A percentile compares a stretch with the other conserved stretches of the same genome.
Evolutionary conservation across 495 filamentous ascomycete species (phyloP).

Genomic region (Amphirosellinia nigrospora): DNA sequence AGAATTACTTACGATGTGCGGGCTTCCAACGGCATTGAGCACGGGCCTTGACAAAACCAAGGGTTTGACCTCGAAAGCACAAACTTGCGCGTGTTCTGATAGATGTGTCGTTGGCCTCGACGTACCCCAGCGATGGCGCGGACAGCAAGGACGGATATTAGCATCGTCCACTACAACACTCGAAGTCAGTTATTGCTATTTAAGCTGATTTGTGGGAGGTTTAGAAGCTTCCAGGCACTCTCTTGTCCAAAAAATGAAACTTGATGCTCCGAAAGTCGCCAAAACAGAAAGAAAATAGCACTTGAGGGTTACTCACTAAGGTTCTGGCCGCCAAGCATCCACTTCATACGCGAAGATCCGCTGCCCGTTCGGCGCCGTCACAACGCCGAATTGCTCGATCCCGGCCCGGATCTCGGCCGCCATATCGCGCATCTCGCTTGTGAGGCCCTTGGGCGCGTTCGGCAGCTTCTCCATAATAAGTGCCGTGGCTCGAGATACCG

Average conservation of each 20-base stretch:
- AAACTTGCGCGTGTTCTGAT: constrained; percentile 58
- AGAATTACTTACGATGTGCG: constrained; percentile 45
- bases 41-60: constrained; percentile 62
- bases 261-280: too few species aligned
- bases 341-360: constrained; percentile 66
- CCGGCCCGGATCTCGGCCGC: constrained; percentile 57
- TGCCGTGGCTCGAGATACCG: constrained; percentile 60
- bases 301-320: too few species aligned
- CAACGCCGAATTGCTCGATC: constrained; percentile 56
- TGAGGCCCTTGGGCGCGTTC: constrained; percentile 52
- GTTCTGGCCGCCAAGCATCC: constrained; percentile 59
- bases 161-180: constrained; percentile 75
- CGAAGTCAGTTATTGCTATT: too few species aligned
- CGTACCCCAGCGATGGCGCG: constrained; percentile 59
- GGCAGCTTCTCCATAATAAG: constrained; percentile 60
- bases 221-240: too few species aligned
- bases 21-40: constrained; percentile 61
- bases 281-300: too few species aligned
- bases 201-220: too few species aligned
- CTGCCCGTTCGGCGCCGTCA: constrained; percentile 44
- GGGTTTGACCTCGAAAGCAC: constrained; percentile 59
- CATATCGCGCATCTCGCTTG: constrained; percentile 56
- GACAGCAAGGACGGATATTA: constrained; percentile 63
- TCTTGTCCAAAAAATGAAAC: too few species aligned
- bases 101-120: constrained; percentile 51